Evolutionary conservation across 2,329 filamentous ascomycete species (phyloP).

Genomic region (Calycina marina): DNA sequence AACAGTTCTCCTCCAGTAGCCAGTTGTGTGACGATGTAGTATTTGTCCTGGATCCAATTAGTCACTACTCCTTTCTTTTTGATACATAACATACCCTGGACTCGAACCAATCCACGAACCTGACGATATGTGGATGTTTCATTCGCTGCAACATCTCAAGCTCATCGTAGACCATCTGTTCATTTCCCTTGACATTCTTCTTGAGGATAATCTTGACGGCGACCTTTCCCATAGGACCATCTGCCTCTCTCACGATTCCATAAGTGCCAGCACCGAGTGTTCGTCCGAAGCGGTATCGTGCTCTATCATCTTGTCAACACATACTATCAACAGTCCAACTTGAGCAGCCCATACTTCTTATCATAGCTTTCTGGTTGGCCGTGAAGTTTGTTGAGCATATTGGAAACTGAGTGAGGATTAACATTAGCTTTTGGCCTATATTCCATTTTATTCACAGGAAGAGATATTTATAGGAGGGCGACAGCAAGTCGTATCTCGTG

Average conservation of each 20-base stretch:
- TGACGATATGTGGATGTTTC: conserved; percentile 89
- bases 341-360: conserved; percentile 61
- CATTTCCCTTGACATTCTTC: conserved; percentile 97
- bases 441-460: background rate
- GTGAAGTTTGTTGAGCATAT: conserved; percentile 90
- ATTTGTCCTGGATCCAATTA: conserved; percentile 62
- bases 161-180: conserved; percentile 98
- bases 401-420: conserved; percentile 48
- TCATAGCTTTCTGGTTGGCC: conserved; percentile 97
- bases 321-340: background rate
- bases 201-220: conserved; percentile 98
- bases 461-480: background rate
- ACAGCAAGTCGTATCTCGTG: too few species aligned
- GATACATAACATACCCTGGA: conserved; percentile 53
- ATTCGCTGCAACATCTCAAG: conserved; percentile 83
- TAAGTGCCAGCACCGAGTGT: conserved; percentile 95
- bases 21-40: conserved; percentile 96
- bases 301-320: conserved; percentile 31
- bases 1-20: conserved; percentile 94
- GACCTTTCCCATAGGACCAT: conserved; percentile 70
- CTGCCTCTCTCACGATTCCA: conserved; percentile 92
- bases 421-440: too few species aligned
- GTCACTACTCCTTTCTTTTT: background rate
- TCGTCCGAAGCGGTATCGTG: conserved; percentile 81
- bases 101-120: conserved; percentile 98